Evolutionary conservation across 2,329 filamentous ascomycete species (phyloP).

Genomic region (Trichophyton schoenleinii): DNA sequence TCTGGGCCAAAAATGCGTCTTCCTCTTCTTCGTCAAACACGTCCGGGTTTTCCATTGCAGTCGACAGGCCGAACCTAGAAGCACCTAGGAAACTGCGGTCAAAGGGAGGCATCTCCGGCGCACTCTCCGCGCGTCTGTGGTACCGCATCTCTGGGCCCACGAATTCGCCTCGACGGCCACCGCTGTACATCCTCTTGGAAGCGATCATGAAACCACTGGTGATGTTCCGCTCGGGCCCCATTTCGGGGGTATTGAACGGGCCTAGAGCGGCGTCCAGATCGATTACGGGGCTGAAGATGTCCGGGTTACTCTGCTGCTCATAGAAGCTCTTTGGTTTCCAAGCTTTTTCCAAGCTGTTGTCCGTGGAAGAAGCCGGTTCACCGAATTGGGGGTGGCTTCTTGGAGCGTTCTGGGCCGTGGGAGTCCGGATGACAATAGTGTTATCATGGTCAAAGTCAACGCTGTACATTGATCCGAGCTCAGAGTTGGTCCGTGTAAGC

Average conservation of each 20-base stretch:
- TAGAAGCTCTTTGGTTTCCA: slow-evolving; percentile 36
- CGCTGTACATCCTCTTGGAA: slow-evolving; percentile 38
- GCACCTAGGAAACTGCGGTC: slow-evolving; percentile 31
- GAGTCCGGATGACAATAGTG: slow-evolving; percentile 35
- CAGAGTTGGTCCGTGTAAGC: slow-evolving; percentile 29
- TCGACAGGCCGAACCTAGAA: slow-evolving; percentile 27
- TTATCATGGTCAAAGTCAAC: slow-evolving; percentile 40
- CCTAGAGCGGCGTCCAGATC: slow-evolving; percentile 89
- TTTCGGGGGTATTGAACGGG: slow-evolving; percentile 64
- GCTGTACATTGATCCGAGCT: slow-evolving; percentile 31
- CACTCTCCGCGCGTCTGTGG: slow-evolving; percentile 39
- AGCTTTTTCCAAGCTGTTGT: slow-evolving; percentile 20
- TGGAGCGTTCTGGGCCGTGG: slow-evolving; percentile 27
- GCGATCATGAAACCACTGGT: slow-evolving; percentile 29
- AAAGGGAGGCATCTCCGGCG: slow-evolving; percentile 37
- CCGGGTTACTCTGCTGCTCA: slow-evolving; percentile 41
- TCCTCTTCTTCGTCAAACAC: slow-evolving; percentile 42
- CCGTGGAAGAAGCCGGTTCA: slow-evolving; percentile 11
- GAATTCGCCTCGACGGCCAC: slow-evolving; percentile 35
- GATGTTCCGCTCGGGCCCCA: slow-evolving; percentile 22
- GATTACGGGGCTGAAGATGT: slow-evolving; percentile 66
- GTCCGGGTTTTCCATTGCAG: slow-evolving; percentile 31
- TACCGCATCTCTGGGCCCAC: slow-evolving; percentile 38
- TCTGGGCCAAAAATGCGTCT: slow-evolving; percentile 34
- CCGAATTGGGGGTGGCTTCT: slow-evolving; percentile 10